These are phyloP conservation scores for Colletotrichum somersetense DNA, from an alignment of 2,329 filamentous ascomycete species.

Conservation along the genomic window DNA sequence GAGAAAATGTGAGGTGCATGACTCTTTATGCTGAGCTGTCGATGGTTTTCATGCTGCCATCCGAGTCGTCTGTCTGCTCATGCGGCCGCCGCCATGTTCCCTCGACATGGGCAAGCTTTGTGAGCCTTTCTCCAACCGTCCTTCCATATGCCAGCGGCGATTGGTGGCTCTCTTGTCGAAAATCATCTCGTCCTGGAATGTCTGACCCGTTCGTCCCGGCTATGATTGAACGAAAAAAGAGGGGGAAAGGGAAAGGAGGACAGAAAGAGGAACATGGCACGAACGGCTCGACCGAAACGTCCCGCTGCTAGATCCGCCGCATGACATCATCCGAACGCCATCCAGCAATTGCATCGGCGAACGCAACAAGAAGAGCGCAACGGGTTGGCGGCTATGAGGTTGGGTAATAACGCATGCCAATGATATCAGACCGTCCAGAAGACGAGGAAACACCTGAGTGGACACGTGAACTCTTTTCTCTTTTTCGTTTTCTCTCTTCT, in stretches of 20 bases:
- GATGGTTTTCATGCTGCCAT: slow-evolving; percentile 12
- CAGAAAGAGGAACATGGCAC: background rate
- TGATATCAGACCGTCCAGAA: slow-evolving; percentile 25
- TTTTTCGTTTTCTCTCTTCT: background rate
- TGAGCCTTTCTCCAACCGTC: background rate
- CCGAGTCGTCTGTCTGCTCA: slow-evolving; percentile 3
- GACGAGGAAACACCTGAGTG: background rate
- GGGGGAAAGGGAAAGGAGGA: no score
- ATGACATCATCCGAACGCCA: slow-evolving; percentile 43
- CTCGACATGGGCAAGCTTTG: slow-evolving; percentile 36
- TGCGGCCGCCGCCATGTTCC: background rate
- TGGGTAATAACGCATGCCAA: background rate
- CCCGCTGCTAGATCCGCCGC: slow-evolving; percentile 26
- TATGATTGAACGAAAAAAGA: background rate
- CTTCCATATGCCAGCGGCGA: background rate
- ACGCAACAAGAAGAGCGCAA: background rate
- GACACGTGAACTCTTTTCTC: background rate
- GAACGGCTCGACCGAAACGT: slow-evolving; percentile 10
- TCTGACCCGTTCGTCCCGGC: slow-evolving; percentile 13
- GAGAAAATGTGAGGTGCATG: background rate
- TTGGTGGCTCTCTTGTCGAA: background rate
- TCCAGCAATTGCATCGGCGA: background rate
- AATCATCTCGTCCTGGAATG: slow-evolving; percentile 8
- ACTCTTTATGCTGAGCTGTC: background rate
- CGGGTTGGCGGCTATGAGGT: background rate